Conservation (phyloP, 768 basidiomycete species). For the Trametes villosa region DNA sequence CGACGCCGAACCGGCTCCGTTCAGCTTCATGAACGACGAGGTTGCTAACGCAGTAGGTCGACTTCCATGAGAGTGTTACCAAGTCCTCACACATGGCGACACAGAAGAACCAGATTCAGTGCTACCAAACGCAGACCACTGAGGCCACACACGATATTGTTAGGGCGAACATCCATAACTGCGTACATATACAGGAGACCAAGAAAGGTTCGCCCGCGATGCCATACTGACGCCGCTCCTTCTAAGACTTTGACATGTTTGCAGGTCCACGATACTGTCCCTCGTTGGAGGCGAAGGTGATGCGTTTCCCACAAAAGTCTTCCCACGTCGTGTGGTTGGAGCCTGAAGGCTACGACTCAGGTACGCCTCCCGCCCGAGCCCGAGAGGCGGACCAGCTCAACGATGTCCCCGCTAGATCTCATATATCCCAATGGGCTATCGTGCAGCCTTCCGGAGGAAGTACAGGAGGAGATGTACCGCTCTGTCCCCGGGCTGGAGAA, state of each 20-base stretch:
- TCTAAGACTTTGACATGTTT: not conserved
- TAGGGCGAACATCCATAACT: slow-evolving; percentile 72
- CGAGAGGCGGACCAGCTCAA: too few relatives aligned
- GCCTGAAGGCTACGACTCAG: slow-evolving; percentile 90
- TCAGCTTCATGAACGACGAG: slow-evolving; percentile 70
- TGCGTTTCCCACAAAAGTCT: slow-evolving; percentile 73
- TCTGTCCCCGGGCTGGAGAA: slow-evolving; percentile 86
- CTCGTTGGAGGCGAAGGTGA: slow-evolving; percentile 85
- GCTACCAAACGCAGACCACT: slow-evolving; percentile 77
- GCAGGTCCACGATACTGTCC: slow-evolving; percentile 91
- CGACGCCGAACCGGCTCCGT: slow-evolving; percentile 67
- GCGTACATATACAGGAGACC: slow-evolving; percentile 87
- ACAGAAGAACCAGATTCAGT: slow-evolving; percentile 74
- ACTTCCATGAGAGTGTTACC: not conserved
- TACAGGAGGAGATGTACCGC: slow-evolving; percentile 82
- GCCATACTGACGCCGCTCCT: not conserved
- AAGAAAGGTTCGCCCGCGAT: slow-evolving; percentile 65
- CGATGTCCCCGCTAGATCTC: slow-evolving; percentile 60
- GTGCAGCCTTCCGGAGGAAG: slow-evolving; percentile 83
- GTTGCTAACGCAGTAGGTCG: slow-evolving; percentile 71
- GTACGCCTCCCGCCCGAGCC: slow-evolving; percentile 39
- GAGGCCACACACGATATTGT: slow-evolving; percentile 73
- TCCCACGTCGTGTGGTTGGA: slow-evolving; percentile 86
- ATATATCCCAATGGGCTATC: slow-evolving; percentile 93
- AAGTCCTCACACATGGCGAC: not conserved